These are phyloP conservation scores for Calonectria hawksworthii DNA, from an alignment of 2,329 filamentous ascomycete species.

Conservation along the genomic window DNA sequence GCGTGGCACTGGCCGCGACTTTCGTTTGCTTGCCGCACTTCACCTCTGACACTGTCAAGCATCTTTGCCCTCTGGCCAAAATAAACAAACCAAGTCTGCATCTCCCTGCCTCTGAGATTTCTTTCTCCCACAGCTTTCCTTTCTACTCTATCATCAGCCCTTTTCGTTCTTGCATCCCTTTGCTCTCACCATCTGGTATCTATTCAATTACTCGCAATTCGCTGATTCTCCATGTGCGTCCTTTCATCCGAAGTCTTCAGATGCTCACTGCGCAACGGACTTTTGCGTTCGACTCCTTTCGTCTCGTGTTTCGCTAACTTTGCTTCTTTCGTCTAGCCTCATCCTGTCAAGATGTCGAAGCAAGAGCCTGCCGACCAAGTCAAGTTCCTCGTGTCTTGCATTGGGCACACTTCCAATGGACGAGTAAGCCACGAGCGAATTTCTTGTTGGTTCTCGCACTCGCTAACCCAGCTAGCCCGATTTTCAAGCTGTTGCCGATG, in stretches of 20 bases:
- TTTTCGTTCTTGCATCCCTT: not conserved
- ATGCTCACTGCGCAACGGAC: not conserved
- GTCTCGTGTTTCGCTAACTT: not conserved
- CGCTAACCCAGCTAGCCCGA: constrained; percentile 65
- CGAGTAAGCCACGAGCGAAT: constrained; percentile 60
- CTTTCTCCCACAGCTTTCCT: not conserved
- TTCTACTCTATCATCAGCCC: not conserved
- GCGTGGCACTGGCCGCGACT: not conserved
- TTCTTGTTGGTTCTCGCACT: too few relatives aligned
- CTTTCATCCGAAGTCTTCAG: not conserved
- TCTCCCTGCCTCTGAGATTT: not conserved
- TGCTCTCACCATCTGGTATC: not conserved
- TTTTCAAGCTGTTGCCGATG: constrained; percentile 74
- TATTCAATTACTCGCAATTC: not conserved
- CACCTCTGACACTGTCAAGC: not conserved
- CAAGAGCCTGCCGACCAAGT: constrained; percentile 69
- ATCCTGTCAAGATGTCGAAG: constrained; percentile 61
- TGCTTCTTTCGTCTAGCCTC: constrained; percentile 12
- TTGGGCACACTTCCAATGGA: constrained; percentile 71
- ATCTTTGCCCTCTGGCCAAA: not conserved
- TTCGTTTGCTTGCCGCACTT: not conserved
- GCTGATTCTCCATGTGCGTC: not conserved
- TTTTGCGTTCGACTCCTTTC: not conserved
- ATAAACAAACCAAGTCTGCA: not conserved
- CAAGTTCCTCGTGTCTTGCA: constrained; percentile 76